Base-by-base conservation (phyloP, 495 filamentous ascomycete genomes). In the Penicillium diatomitis region DNA sequence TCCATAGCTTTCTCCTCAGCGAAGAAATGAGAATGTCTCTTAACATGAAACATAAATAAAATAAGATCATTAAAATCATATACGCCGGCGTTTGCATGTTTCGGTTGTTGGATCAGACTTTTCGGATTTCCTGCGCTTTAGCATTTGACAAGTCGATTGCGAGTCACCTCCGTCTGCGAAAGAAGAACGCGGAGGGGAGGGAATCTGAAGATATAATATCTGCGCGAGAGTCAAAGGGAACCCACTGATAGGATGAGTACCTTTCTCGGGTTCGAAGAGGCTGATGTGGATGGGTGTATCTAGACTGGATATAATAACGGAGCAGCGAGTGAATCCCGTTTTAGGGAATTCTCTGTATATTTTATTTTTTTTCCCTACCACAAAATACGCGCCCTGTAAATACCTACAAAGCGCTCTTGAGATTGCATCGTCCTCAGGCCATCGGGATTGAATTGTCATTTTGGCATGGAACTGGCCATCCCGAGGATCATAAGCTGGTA, bases 351-450 rank as follows among this genome's bases (percentile, higher is more conserved):
- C n/a, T n/a, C n/a, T 45, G 43, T 45, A 45, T n/a, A n/a, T 30
- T n/a, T 32, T 12, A 12, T 8, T 10, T 8, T n/a, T 31, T 31
- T 11, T 31, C 33, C 32, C 43, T 6, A 45, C 12, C 8, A 45
- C 8, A 45, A 45, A 45, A 45, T 30, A 45, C 6, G 43, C 43
- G 12, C 28, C 11, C 33, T 45, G 11, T 10, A 45, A 33, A 34
- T 27, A 34, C 11, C 33, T 33, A 12, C 9, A 8, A 20, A 45
- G 43, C 33, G 43, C 33, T 7, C 35, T 30, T 34, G 30, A 33
- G n/a, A 45, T 45, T 11, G 31, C 29, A 31, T 32, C 43, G 35
- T 45, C 43, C 28, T 45, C 43, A n/a, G 43, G 43, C 43, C 43
- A 45, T 36, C 43, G 43, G 11, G 43, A 45, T n/a, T 33, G 43